phyloP scores from a whole-genome alignment of 129 eudicot genomes.

The Heracleum sosnowskyi region DNA sequence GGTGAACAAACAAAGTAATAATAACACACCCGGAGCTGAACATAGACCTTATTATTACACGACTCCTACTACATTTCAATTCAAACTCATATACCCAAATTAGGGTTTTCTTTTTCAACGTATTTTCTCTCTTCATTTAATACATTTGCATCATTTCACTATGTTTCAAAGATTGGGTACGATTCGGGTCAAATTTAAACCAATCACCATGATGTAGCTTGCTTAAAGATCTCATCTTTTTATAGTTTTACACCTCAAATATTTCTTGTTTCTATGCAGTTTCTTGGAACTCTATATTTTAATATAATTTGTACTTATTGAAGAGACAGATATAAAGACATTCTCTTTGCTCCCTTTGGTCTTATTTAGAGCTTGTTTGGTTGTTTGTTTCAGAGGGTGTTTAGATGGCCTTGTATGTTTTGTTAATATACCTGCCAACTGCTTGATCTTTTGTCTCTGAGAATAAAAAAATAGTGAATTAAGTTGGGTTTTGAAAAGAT shows the following conservation, averaged over 20 bases:
- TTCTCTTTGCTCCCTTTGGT: neutral
- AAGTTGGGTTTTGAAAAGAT: neutral
- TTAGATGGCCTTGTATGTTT: constrained; percentile 5
- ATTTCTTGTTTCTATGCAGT: constrained; percentile 6
- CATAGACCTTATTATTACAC: neutral
- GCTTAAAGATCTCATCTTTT: constrained; percentile 5
- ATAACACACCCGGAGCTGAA: neutral
- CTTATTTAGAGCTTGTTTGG: neutral
- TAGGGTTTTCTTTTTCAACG: neutral
- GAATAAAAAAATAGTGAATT: neutral
- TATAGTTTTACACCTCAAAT: neutral
- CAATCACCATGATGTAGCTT: constrained; percentile 23
- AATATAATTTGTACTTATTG: too few relatives aligned
- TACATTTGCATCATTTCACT: constrained; percentile 1
- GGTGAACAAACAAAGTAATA: neutral
- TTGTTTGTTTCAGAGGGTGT: neutral
- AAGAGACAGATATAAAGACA: constrained; percentile 1
- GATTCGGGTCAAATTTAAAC: constrained; percentile 9
- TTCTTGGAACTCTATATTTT: neutral
- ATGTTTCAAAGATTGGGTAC: constrained; percentile 39
- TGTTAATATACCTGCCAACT: neutral
- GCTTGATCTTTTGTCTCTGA: constrained; percentile 1
- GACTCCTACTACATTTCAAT: neutral
- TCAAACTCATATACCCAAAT: neutral
- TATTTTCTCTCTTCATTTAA: neutral